Percentiles rank a stretch among this genome's conserved stretches.
These are phyloP conservation scores for Cyclotella baltica DNA, from an alignment of 108 stramenopile genomes.

Conservation along the genomic window DNA sequence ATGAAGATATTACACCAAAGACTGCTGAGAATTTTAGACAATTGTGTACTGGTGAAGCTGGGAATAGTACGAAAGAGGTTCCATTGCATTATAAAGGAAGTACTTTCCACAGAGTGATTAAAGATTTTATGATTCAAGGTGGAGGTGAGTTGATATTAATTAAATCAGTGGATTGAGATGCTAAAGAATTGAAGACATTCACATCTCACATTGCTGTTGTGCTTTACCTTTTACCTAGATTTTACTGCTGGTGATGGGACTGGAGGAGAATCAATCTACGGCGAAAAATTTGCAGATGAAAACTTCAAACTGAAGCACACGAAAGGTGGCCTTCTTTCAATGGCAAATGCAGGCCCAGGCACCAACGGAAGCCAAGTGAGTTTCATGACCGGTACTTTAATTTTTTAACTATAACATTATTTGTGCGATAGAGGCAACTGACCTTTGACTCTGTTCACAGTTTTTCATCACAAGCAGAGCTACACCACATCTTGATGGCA, in stretches of 20 bases:
- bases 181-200: background rate
- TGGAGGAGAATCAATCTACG: slow-evolving; percentile 92
- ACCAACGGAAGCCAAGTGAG: slow-evolving; percentile 61
- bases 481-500: slow-evolving; percentile 95
- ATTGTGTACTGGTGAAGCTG: slow-evolving; percentile 97
- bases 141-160: slow-evolving; percentile 54
- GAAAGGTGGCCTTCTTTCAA: slow-evolving; percentile 75
- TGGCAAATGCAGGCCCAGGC: slow-evolving; percentile 60
- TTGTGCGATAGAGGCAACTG: no score
- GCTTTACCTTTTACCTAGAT: slow-evolving; percentile 52
- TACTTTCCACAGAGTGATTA: slow-evolving; percentile 94
- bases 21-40: slow-evolving; percentile 97
- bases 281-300: slow-evolving; percentile 91
- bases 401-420: no score
- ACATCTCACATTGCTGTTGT: background rate
- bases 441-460: no score
- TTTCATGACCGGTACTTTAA: no score
- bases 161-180: background rate
- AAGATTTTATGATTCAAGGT: slow-evolving; percentile 93
- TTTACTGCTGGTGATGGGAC: slow-evolving; percentile 95
- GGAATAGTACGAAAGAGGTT: slow-evolving; percentile 70
- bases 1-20: slow-evolving; percentile 92
- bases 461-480: slow-evolving; percentile 94
- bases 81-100: slow-evolving; percentile 93
- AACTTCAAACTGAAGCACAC: slow-evolving; percentile 92